Percentiles rank a stretch among this genome's conserved stretches.
Evolutionary conservation across 768 basidiomycete species (phyloP).

Genomic region (Suillus tomentosus): DNA sequence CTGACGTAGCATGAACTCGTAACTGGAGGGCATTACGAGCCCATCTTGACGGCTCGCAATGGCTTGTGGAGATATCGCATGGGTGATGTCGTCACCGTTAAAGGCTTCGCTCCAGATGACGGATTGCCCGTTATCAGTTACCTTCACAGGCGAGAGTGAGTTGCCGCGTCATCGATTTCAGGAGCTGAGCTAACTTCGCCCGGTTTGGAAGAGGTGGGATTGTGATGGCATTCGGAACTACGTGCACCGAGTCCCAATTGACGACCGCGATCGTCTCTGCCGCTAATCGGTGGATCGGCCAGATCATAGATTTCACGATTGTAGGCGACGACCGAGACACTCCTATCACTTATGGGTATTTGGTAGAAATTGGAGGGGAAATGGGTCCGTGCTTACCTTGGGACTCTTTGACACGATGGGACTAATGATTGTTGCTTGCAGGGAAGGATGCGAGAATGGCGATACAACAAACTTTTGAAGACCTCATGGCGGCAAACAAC

Average conservation of each 20-base stretch:
- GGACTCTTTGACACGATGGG: not conserved
- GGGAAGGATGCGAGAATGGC: not conserved
- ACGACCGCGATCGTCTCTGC: constrained; percentile 16
- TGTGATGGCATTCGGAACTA: not conserved
- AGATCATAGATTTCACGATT: constrained; percentile 25
- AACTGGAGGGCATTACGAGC: constrained; percentile 10
- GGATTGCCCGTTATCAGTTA: constrained; percentile 12
- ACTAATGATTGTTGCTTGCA: not conserved
- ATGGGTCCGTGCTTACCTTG: constrained; percentile 8
- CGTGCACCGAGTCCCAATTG: constrained; percentile 23
- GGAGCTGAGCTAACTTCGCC: not conserved
- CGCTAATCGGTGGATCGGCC: constrained; percentile 19
- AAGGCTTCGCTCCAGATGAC: constrained; percentile 15
- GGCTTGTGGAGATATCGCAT: constrained; percentile 17
- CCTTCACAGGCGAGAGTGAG: constrained; percentile 16
- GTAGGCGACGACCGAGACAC: constrained; percentile 21
- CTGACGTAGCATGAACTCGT: constrained; percentile 9
- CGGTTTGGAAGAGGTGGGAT: not conserved
- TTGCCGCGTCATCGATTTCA: not conserved
- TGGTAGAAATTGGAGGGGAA: constrained; percentile 12
- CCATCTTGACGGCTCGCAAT: constrained; percentile 14
- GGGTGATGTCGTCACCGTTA: constrained; percentile 13
- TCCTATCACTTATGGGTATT: constrained; percentile 16
- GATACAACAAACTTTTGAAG: constrained; percentile 4
- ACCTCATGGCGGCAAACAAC: not conserved